Conservation (phyloP, 805 yeast species). For the Candida krabiensis region DNA sequence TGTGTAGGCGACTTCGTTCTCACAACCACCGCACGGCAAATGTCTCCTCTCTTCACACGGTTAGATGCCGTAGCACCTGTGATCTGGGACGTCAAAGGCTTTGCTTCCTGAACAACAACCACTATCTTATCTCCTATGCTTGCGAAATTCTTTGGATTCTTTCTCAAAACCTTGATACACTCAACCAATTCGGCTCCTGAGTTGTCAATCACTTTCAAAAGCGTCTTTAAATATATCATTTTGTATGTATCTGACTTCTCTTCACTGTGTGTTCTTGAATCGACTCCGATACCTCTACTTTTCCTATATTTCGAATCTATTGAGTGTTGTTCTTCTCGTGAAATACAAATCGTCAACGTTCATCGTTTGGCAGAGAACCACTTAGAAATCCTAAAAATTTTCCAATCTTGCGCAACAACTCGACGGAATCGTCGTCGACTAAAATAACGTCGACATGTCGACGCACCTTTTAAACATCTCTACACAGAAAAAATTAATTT, state of each 20-base stretch:
- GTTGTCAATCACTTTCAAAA: conserved; percentile 90
- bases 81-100: conserved; percentile 65
- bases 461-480: no score
- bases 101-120: conserved; percentile 90
- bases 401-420: no score
- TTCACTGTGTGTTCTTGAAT: no score
- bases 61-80: conserved; percentile 74
- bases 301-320: no score
- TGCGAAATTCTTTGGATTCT: conserved; percentile 82
- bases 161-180: conserved; percentile 92
- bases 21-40: conserved; percentile 92
- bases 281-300: no score
- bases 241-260: conserved; percentile 5
- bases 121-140: conserved; percentile 89
- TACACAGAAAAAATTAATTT: no score
- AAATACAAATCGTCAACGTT: no score
- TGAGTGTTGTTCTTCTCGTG: no score
- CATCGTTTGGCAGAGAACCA: no score
- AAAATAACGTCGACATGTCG: no score
- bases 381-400: no score
- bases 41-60: conserved; percentile 92
- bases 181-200: conserved; percentile 92
- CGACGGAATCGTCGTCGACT: no score
- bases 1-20: conserved; percentile 73
- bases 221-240: conserved; percentile 87